Conservation (phyloP, 805 yeast genomes). For the Nadsonia fulvescens region DNA sequence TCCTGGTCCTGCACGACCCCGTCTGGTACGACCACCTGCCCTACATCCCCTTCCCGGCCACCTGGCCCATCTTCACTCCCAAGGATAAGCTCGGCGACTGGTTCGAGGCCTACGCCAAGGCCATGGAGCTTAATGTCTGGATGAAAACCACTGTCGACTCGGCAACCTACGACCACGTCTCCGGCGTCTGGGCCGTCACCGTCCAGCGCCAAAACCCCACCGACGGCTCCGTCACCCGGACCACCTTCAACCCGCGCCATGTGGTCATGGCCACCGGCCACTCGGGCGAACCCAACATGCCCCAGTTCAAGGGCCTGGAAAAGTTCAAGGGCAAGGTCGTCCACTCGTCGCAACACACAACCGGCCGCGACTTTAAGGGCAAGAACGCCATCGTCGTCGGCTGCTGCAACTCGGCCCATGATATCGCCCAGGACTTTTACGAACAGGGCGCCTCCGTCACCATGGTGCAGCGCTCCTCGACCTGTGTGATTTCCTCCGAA, state of each 20-base stretch:
- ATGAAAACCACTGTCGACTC: conserved; percentile 17
- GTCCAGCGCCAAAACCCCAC: conserved; percentile 13
- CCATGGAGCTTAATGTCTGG: conserved; percentile 26
- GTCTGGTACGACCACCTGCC: conserved; percentile 26
- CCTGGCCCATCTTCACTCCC: conserved; percentile 27
- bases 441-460: conserved; percentile 27
- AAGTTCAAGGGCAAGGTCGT: conserved; percentile 23
- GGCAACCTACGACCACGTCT: conserved; percentile 17
- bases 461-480: conserved; percentile 28
- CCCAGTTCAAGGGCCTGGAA: conserved; percentile 23
- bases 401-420: conserved; percentile 29
- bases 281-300: conserved; percentile 27
- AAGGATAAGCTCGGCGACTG: conserved; percentile 28
- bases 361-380: conserved; percentile 26
- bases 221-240: no score
- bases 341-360: conserved; percentile 25
- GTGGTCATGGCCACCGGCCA: conserved; percentile 28
- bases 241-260: no score
- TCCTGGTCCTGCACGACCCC: conserved; percentile 29
- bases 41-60: conserved; percentile 23
- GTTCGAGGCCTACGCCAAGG: conserved; percentile 24
- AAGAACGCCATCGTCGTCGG: conserved; percentile 28
- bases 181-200: conserved; percentile 20
- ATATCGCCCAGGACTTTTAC: conserved; percentile 27
- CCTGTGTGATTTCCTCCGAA: conserved; percentile 24